Percentiles rank a stretch among this genome's conserved stretches.
Evolutionary conservation across 2,329 filamentous ascomycete genomes (phyloP).

Genomic region (Cladosporium velox): DNA sequence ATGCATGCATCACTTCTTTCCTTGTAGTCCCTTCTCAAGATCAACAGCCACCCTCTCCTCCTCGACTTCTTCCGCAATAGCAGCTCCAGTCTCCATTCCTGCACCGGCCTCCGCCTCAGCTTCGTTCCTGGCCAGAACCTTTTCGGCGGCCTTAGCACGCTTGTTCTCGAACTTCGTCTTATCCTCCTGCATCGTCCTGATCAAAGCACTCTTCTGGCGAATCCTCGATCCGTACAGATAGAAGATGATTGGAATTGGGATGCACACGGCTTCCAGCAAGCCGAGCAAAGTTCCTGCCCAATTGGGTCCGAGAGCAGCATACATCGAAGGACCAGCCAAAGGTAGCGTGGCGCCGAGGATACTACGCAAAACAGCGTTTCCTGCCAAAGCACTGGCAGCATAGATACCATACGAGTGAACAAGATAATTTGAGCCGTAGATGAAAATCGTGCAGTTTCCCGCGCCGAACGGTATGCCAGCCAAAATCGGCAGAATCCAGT

Average conservation of each 20-base stretch:
- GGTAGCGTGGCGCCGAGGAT: constrained; percentile 77
- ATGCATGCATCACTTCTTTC: background rate
- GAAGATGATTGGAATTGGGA: constrained; percentile 80
- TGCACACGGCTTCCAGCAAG: constrained; percentile 69
- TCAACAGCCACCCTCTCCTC: constrained; percentile 29
- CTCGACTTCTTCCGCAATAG: constrained; percentile 34
- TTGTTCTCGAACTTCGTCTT: constrained; percentile 50
- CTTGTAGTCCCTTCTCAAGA: constrained; percentile 26
- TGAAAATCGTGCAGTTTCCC: constrained; percentile 77
- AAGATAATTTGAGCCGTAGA: constrained; percentile 79
- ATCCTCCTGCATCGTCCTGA: constrained; percentile 51
- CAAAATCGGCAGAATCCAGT: constrained; percentile 77
- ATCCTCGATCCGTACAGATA: constrained; percentile 61
- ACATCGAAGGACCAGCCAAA: constrained; percentile 73
- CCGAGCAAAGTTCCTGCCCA: constrained; percentile 80
- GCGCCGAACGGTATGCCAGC: constrained; percentile 78
- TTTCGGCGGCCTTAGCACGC: constrained; percentile 38
- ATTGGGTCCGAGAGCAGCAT: constrained; percentile 66
- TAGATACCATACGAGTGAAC: constrained; percentile 79
- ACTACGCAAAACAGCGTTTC: constrained; percentile 73
- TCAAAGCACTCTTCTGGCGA: constrained; percentile 57
- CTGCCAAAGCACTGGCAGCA: constrained; percentile 76
- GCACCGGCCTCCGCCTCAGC: constrained; percentile 37
- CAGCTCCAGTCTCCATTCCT: constrained; percentile 45
- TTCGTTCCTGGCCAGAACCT: constrained; percentile 28